phyloP scores from a whole-genome alignment of 2,329 filamentous ascomycete genomes.

The Emericellopsis cladophorae region DNA sequence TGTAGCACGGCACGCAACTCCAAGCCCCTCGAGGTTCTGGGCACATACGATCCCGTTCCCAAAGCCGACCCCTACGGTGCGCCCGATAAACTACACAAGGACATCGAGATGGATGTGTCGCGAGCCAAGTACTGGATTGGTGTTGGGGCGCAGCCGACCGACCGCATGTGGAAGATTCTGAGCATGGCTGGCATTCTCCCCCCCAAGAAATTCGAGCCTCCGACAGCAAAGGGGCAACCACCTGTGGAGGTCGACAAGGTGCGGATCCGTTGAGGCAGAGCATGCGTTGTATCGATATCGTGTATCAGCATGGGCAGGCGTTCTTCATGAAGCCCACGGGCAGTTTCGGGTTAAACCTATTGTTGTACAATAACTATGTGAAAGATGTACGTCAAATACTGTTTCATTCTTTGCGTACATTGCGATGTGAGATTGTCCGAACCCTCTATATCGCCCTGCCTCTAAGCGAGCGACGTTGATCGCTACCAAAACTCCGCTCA shows the following conservation, averaged over 20 bases:
- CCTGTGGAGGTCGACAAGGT: constrained; percentile 13
- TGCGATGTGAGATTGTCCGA: too few species aligned
- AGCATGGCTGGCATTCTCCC: constrained; percentile 52
- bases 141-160: constrained; percentile 88
- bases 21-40: constrained; percentile 86
- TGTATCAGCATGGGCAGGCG: too few species aligned
- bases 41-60: constrained; percentile 59
- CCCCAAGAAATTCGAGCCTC: constrained; percentile 22
- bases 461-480: background rate
- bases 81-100: constrained; percentile 69
- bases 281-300: too few species aligned
- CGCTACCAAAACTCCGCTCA: constrained; percentile 3
- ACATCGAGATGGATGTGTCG: constrained; percentile 72
- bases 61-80: constrained; percentile 46
- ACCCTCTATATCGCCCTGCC: background rate
- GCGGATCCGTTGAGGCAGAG: constrained; percentile 7
- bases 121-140: constrained; percentile 93
- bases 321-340: too few species aligned
- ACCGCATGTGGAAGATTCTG: constrained; percentile 77
- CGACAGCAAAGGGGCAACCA: constrained; percentile 10
- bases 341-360: too few species aligned
- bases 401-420: too few species aligned
- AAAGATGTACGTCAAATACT: too few species aligned
- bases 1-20: constrained; percentile 71
- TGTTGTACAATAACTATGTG: too few species aligned